Evolutionary conservation across 2,329 filamentous ascomycete species (phyloP).

Genomic region (Phaeosphaeria sp.): DNA sequence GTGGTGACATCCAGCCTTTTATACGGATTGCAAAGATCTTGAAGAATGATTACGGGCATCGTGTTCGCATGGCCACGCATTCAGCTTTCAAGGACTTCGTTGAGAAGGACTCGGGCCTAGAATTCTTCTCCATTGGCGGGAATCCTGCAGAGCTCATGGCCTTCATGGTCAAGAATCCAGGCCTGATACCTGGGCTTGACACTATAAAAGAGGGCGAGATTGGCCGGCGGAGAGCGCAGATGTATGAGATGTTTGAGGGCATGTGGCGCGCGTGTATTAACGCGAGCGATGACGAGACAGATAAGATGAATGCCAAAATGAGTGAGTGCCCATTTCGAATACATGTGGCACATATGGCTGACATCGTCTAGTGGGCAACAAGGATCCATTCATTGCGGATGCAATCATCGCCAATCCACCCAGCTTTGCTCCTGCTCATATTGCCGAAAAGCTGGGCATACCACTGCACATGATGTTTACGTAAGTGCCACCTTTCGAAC

Average conservation of each 20-base stretch:
- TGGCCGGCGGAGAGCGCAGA: conserved; percentile 68
- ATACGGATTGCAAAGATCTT: conserved; percentile 75
- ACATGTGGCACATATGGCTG: conserved; percentile 2
- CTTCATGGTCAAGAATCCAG: conserved; percentile 86
- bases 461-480: conserved; percentile 90
- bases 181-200: conserved; percentile 75
- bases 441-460: conserved; percentile 76
- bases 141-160: conserved; percentile 84
- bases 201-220: conserved; percentile 78
- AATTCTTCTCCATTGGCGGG: conserved; percentile 82
- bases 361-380: conserved; percentile 58
- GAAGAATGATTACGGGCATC: conserved; percentile 73
- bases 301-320: conserved; percentile 66
- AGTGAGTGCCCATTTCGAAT: conserved; percentile 38
- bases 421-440: conserved; percentile 77
- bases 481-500: conserved; percentile 52
- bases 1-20: conserved; percentile 83
- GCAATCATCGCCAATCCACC: conserved; percentile 82
- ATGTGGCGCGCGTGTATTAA: conserved; percentile 83
- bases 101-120: conserved; percentile 72
- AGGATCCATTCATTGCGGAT: conserved; percentile 79
- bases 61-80: conserved; percentile 80
- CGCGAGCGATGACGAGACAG: conserved; percentile 71
- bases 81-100: conserved; percentile 79
- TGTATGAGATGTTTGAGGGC: conserved; percentile 83